Base-by-base conservation (phyloP, 2,329 filamentous ascomycete species). In the Fusarium robinianum region DNA sequence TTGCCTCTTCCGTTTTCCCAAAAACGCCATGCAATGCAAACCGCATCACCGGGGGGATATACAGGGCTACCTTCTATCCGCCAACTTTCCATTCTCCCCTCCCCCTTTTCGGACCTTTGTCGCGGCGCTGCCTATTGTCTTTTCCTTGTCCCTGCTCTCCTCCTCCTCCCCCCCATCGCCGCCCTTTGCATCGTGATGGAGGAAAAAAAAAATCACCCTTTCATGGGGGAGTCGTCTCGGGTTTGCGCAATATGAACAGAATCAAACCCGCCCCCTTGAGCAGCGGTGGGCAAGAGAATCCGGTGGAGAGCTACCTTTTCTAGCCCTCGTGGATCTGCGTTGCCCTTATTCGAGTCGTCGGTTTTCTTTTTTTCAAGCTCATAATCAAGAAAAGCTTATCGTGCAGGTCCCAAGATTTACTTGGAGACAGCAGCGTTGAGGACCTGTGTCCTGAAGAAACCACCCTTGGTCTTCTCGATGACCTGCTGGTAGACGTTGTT, bases 401-500 rank as follows among this genome's bases (percentile, higher is more conserved):
- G n/a, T n/a, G n/a, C n/a, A n/a, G n/a, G n/a, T n/a, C n/a, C n/a
- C n/a, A n/a, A 25, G 12, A 16, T 47, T 56, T 77, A 78, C 66
- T 78, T 77, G 51, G 77, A 76, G 46, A 83, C 75, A 38, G 80
- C 80, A n/a, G 80, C 77, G 57, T 75, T 95, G 60, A 99, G 79
- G 37, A 99, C 94, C 70, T 97, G 94, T 55, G 94, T 99, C 67
- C 94, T 79, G 83, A 99, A 99, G 81, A 97, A 97, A 45, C 90
- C 91, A 55, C 94, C 94, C 83, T 97, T 97, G 47, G 94, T 99
- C 75, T 90, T 84, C 81, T 99, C 94, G 66, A 99, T 99, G 64
- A 99, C 94, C 73, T 99, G 92, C 76, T 96, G 92, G 75, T 99
- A 97, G 58, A 99, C 92, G 55, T 90, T 96, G 77, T 95, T 94